Conservation (phyloP, 1,284 basidiomycete genomes). For the Tylopilus orsonianus region DNA sequence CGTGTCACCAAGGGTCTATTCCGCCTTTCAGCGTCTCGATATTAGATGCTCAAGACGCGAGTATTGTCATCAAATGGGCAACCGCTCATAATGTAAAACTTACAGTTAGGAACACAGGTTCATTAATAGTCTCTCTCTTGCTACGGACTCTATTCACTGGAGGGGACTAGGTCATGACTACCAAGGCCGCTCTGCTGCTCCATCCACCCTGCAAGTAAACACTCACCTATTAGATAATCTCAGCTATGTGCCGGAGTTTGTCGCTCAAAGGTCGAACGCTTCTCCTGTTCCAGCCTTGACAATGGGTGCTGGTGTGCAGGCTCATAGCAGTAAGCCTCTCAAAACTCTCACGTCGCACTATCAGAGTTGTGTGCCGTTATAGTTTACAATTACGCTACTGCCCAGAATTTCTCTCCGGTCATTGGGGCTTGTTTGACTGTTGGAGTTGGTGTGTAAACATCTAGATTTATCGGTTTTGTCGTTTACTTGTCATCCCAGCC, state of each 20-base stretch:
- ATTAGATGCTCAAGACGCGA: constrained; percentile 21
- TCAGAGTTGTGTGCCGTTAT: not conserved
- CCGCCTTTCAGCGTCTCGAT: constrained; percentile 24
- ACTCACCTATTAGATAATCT: constrained; percentile 20
- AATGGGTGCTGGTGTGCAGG: constrained; percentile 21
- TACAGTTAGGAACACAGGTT: constrained; percentile 28
- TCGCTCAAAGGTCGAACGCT: constrained; percentile 20
- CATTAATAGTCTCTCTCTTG: not conserved
- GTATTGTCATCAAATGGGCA: constrained; percentile 23
- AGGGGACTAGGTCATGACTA: constrained; percentile 22
- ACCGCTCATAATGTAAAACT: constrained; percentile 23
- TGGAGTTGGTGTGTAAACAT: constrained; percentile 12
- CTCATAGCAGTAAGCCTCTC: constrained; percentile 13
- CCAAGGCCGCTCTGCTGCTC: constrained; percentile 23
- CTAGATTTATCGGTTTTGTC: no score
- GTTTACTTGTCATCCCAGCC: constrained; percentile 3
- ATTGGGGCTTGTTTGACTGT: constrained; percentile 22
- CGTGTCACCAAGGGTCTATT: constrained; percentile 22
- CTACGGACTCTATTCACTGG: not conserved
- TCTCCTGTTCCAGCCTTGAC: constrained; percentile 18
- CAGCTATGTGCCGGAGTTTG: constrained; percentile 21
- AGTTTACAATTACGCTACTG: constrained; percentile 20
- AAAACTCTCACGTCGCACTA: not conserved
- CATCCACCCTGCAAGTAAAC: constrained; percentile 25
- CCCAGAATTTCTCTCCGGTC: constrained; percentile 14